phyloP scores from a whole-genome alignment of 2,329 filamentous ascomycete species.

The Ceratocystis lukuohia region DNA sequence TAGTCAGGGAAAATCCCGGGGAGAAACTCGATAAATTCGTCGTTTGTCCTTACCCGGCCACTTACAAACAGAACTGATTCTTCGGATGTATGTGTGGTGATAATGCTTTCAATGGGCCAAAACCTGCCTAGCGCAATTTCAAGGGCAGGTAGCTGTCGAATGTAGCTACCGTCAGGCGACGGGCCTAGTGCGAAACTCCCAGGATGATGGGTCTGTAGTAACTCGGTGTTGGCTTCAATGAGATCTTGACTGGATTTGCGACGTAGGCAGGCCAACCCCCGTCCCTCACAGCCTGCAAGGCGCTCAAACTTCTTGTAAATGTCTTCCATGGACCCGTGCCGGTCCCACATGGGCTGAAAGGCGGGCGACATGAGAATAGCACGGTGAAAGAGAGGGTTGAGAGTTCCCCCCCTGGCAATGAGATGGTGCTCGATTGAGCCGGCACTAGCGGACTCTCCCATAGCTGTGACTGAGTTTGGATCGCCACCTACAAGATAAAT shows the following conservation, averaged over 20 bases:
- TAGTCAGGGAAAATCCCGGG: constrained; percentile 26
- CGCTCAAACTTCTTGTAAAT: constrained; percentile 26
- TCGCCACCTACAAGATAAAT: constrained; percentile 36
- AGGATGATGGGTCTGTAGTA: constrained; percentile 23
- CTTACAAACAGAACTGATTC: constrained; percentile 26
- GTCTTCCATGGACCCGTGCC: constrained; percentile 24
- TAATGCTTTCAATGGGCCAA: constrained; percentile 24
- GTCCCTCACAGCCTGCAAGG: constrained; percentile 25
- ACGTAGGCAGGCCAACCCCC: constrained; percentile 25
- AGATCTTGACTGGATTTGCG: constrained; percentile 22
- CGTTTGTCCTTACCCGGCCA: constrained; percentile 25
- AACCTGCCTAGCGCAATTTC: constrained; percentile 25
- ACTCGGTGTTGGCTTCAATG: constrained; percentile 23
- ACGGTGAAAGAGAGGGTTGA: constrained; percentile 31
- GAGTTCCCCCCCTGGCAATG: constrained; percentile 31
- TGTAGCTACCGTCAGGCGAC: constrained; percentile 25
- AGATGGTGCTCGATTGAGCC: constrained; percentile 38
- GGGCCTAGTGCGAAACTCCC: constrained; percentile 27
- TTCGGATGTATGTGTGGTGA: constrained; percentile 26
- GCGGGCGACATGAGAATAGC: constrained; percentile 28
- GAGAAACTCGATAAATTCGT: constrained; percentile 26
- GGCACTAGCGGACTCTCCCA: constrained; percentile 39
- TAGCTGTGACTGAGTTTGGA: constrained; percentile 32
- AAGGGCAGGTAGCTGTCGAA: constrained; percentile 26
- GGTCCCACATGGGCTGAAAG: constrained; percentile 28